These are phyloP conservation scores for Salicornia ramosissima DNA, from an alignment of 148 eudicot species.

Conservation along the genomic window DNA sequence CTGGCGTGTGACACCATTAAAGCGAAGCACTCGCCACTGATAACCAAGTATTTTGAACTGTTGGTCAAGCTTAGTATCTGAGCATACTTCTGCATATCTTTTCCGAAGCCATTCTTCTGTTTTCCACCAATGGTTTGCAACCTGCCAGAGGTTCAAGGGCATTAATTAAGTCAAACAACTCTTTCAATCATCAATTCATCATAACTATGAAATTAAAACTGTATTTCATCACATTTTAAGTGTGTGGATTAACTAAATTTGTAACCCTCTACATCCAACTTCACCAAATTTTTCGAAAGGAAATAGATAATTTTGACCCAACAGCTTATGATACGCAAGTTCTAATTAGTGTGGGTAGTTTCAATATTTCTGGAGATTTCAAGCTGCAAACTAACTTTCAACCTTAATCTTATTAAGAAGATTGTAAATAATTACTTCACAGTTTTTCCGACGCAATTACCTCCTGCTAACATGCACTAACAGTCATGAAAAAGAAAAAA, in stretches of 20 bases:
- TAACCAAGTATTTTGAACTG: slow-evolving; percentile 64
- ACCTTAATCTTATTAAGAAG: background rate
- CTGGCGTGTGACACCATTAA: slow-evolving; percentile 80
- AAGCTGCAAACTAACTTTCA: background rate
- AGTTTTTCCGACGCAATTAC: too few species aligned
- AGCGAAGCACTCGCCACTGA: slow-evolving; percentile 92
- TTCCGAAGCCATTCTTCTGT: slow-evolving; percentile 64
- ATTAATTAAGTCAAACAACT: background rate
- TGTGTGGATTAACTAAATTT: background rate
- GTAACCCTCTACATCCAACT: too few species aligned
- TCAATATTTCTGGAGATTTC: background rate
- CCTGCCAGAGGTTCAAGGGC: slow-evolving; percentile 32
- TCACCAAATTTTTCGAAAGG: too few species aligned
- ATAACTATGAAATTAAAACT: background rate
- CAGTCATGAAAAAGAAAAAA: too few species aligned
- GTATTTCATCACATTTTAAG: background rate
- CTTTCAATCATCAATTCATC: background rate
- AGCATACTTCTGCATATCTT: slow-evolving; percentile 50
- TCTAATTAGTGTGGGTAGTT: background rate
- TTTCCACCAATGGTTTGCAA: slow-evolving; percentile 48
- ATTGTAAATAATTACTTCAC: too few species aligned
- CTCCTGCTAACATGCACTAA: too few species aligned
- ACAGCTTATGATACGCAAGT: background rate
- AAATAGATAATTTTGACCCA: background rate
- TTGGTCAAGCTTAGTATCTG: slow-evolving; percentile 30